phyloP scores from a whole-genome alignment of 345 rosid genomes.

The Pistacia atlantica region DNA sequence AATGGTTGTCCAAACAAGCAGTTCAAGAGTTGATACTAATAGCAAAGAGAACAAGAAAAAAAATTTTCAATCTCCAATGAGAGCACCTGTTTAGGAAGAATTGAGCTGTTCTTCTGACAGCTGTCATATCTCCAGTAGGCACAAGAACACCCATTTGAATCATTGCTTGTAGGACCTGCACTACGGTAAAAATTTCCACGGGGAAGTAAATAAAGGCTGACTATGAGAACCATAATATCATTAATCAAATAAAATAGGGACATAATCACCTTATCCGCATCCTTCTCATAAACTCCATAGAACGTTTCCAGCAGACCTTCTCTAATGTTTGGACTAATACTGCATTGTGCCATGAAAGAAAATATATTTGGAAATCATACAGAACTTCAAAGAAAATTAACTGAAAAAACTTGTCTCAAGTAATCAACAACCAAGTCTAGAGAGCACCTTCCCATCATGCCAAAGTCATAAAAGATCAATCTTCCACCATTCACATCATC shows the following conservation, averaged over 20 bases:
- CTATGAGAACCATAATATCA: conserved; percentile 10
- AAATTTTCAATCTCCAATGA: not conserved
- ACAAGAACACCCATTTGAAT: conserved; percentile 99
- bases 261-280: conserved; percentile 80
- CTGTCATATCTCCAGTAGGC: conserved; percentile 98
- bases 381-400: conserved; percentile 14
- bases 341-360: conserved; percentile 36
- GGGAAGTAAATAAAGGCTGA: conserved; percentile 8
- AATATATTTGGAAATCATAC: conserved; percentile 9
- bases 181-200: conserved; percentile 2
- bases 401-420: not conserved
- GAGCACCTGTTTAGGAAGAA: conserved; percentile 91
- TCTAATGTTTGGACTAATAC: conserved; percentile 91
- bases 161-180: conserved; percentile 91
- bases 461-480: conserved; percentile 96
- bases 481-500: conserved; percentile 99
- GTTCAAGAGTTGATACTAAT: not conserved
- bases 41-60: not conserved
- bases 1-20: not conserved
- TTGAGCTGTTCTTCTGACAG: conserved; percentile 89
- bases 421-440: conserved; percentile 15
- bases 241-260: conserved; percentile 10
- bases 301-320: conserved; percentile 90
- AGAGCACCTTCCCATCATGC: conserved; percentile 99
- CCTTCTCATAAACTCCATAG: conserved; percentile 93